phyloP scores from a whole-genome alignment of 208 protist species.

The Naegleria gruberi region DNA sequence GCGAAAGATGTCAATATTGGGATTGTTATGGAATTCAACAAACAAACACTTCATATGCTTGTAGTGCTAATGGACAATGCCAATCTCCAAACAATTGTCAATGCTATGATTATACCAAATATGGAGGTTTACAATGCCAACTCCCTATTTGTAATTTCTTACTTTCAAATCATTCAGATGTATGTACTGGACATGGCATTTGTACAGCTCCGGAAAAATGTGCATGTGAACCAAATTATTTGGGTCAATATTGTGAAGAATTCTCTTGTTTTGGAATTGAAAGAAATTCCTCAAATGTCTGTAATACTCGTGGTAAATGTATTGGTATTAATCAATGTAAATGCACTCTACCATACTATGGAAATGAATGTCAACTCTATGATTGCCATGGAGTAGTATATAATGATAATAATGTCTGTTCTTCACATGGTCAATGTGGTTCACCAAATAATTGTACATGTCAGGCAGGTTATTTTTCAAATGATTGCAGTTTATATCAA shows the following conservation, averaged over 20 bases:
- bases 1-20: no score
- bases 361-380: not conserved
- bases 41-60: not conserved
- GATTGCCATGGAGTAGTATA: not conserved
- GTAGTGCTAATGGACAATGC: not conserved
- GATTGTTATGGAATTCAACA: not conserved
- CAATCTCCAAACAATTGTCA: not conserved
- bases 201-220: not conserved
- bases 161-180: not conserved
- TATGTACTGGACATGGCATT: not conserved
- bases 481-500: no score
- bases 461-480: no score
- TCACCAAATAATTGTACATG: no score
- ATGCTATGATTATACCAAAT: not conserved
- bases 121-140: not conserved
- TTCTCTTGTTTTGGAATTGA: no score
- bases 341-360: not conserved
- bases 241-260: no score
- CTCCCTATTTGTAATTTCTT: not conserved
- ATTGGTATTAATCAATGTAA: not conserved
- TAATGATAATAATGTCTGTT: no score
- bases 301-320: not conserved
- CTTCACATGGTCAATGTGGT: no score
- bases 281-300: not conserved
- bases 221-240: no score